Percentiles rank a stretch among this genome's conserved stretches.
These are phyloP conservation scores for Cladosporium sp. DNA, from an alignment of 2,329 filamentous ascomycete species.

Conservation along the genomic window DNA sequence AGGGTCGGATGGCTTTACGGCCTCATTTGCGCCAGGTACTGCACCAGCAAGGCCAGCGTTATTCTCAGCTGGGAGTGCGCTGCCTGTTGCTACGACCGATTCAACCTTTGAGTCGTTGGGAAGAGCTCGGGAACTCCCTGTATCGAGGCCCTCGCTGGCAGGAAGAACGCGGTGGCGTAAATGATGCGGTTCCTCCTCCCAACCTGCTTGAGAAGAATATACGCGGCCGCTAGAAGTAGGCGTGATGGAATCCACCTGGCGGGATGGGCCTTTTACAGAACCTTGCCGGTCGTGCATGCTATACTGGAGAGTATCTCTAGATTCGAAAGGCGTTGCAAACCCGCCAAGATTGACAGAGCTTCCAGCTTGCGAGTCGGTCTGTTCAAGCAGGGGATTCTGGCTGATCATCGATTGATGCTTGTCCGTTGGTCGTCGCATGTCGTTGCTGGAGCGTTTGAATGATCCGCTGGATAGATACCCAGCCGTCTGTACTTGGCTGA, in stretches of 20 bases:
- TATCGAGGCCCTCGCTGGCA: background rate
- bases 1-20: constrained; percentile 1
- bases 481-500: background rate
- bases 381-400: constrained; percentile 10
- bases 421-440: background rate
- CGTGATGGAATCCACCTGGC: background rate
- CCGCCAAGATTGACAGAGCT: constrained; percentile 9
- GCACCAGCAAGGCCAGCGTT: constrained; percentile 8
- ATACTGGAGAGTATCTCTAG: background rate
- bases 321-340: background rate
- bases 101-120: background rate
- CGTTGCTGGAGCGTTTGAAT: background rate
- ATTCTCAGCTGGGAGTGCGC: background rate
- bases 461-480: background rate
- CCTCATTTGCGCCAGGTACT: constrained; percentile 1
- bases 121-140: background rate
- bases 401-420: constrained; percentile 10
- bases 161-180: background rate
- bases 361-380: constrained; percentile 10
- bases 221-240: background rate
- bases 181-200: background rate
- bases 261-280: background rate
- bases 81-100: background rate
- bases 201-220: background rate
- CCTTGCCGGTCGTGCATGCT: background rate